Evolutionary conservation across 305 asterid genomes (phyloP).

Genomic region (Fraxinus sp.): DNA sequence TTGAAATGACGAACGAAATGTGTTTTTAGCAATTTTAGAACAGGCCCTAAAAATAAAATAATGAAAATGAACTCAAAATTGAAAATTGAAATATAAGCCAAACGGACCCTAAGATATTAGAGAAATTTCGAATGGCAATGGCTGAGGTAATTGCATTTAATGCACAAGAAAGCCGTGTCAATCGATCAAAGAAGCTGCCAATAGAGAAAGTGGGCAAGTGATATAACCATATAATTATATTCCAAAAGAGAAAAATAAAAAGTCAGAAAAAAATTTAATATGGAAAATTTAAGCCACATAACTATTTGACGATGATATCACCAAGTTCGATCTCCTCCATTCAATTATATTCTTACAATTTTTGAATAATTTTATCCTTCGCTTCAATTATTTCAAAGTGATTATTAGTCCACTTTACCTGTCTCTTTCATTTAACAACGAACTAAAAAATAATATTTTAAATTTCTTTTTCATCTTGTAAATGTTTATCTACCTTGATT

Average conservation of each 20-base stretch:
- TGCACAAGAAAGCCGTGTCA: conserved; percentile 23
- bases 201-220: conserved; percentile 8
- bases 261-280: neutral
- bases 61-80: too few species aligned
- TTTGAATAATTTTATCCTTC: neutral
- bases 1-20: too few species aligned
- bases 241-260: neutral
- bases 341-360: neutral
- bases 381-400: neutral
- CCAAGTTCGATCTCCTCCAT: neutral
- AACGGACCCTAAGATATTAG: neutral
- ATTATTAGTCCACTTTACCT: neutral
- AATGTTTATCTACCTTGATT: neutral
- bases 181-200: conserved; percentile 19
- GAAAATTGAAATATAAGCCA: too few species aligned
- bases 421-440: neutral
- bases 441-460: neutral
- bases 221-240: neutral
- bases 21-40: too few species aligned
- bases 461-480: neutral
- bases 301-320: neutral
- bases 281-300: neutral
- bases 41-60: too few species aligned
- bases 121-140: neutral
- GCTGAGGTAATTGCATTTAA: conserved; percentile 15